phyloP scores from a whole-genome alignment of 768 basidiomycete genomes.

The Coprinopsis cinerea region DNA sequence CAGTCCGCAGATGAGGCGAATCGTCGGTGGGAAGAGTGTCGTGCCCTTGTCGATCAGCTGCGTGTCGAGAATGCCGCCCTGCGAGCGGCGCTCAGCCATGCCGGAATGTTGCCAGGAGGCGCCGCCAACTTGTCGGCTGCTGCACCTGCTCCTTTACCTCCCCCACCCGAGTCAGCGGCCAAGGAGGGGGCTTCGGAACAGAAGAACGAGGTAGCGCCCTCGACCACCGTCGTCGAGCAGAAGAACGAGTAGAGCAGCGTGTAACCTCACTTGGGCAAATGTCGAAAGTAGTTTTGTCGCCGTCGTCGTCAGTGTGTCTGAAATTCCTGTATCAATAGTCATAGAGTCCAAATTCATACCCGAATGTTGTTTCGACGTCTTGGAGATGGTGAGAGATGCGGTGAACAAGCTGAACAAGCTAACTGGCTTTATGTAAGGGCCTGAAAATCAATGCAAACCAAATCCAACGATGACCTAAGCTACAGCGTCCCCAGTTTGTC shows the following conservation, averaged over 20 bases:
- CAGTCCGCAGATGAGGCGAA: conserved; percentile 86
- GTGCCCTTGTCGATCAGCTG: conserved; percentile 83
- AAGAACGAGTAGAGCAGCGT: conserved; percentile 2
- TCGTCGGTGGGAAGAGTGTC: conserved; percentile 85
- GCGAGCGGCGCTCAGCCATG: conserved; percentile 53
- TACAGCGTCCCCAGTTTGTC: too few species aligned
- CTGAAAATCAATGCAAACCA: too few species aligned
- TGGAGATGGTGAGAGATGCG: too few species aligned
- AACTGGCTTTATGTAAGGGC: conserved; percentile 20
- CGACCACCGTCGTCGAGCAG: conserved; percentile 1
- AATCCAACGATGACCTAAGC: too few species aligned
- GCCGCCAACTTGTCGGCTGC: background rate
- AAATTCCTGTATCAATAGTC: conserved; percentile 1
- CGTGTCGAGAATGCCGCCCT: conserved; percentile 79
- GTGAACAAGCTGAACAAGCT: too few species aligned
- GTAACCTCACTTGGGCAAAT: too few species aligned
- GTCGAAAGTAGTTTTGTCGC: too few species aligned
- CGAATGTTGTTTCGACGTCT: too few species aligned
- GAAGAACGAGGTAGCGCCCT: background rate
- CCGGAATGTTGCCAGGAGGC: background rate
- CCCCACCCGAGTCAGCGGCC: background rate
- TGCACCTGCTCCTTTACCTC: background rate
- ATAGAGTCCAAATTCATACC: too few species aligned
- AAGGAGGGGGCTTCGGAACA: background rate
- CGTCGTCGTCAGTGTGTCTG: background rate